phyloP scores from a whole-genome alignment of 2,329 filamentous ascomycete genomes.

The Penicillium sp. region DNA sequence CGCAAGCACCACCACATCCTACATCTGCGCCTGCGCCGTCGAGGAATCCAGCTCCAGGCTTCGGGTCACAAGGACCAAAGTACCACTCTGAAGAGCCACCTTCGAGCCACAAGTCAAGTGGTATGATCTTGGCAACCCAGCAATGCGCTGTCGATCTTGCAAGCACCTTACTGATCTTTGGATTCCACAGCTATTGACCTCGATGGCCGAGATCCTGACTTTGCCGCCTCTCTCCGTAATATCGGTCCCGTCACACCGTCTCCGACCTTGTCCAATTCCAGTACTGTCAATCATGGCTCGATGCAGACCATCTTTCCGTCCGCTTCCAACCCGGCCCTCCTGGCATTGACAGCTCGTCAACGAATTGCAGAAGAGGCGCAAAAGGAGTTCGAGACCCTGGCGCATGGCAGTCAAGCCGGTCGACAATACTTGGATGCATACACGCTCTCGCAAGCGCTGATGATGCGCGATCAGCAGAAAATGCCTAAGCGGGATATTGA shows the following conservation, averaged over 20 bases:
- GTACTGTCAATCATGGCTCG: slow-evolving; percentile 40
- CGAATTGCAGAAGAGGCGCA: slow-evolving; percentile 49
- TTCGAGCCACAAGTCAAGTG: slow-evolving; percentile 29
- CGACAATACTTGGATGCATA: slow-evolving; percentile 45
- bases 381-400: slow-evolving; percentile 47
- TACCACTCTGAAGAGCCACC: slow-evolving; percentile 34
- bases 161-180: background rate
- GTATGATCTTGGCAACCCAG: slow-evolving; percentile 17
- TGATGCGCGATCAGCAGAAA: slow-evolving; percentile 43
- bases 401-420: slow-evolving; percentile 35
- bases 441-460: slow-evolving; percentile 45
- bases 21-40: slow-evolving; percentile 2
- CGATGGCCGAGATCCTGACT: slow-evolving; percentile 58
- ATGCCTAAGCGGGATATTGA: slow-evolving; percentile 38
- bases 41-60: background rate
- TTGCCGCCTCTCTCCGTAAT: slow-evolving; percentile 71
- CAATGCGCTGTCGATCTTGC: background rate
- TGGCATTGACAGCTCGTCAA: slow-evolving; percentile 48
- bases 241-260: slow-evolving; percentile 55
- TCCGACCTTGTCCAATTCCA: slow-evolving; percentile 51
- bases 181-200: slow-evolving; percentile 48
- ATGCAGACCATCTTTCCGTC: slow-evolving; percentile 34
- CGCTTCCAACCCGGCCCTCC: slow-evolving; percentile 49
- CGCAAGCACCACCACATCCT: slow-evolving; percentile 7
- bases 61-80: slow-evolving; percentile 20